A percentile compares a stretch with the other conserved stretches of the same genome.
Evolutionary conservation across 352 stramenopile species (phyloP).

Genomic region (Thalassiosira hispida): DNA sequence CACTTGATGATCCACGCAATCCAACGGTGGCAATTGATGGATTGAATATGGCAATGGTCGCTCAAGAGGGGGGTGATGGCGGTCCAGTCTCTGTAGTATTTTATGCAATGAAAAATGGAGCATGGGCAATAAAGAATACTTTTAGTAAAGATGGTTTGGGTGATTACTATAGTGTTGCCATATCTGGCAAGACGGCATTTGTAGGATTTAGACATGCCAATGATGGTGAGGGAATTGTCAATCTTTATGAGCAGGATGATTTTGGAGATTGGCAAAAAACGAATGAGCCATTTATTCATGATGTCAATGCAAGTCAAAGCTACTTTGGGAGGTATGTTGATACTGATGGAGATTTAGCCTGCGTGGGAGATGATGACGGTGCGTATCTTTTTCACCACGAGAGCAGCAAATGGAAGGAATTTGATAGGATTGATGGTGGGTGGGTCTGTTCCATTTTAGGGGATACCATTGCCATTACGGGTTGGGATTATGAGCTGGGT

Average conservation of each 20-base stretch:
- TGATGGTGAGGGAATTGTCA: neutral
- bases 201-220: conserved; percentile 1
- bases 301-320: neutral
- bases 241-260: conserved; percentile 11
- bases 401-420: conserved; percentile 2
- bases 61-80: neutral
- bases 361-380: neutral
- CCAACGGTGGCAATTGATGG: neutral
- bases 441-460: neutral
- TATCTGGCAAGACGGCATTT: conserved; percentile 12
- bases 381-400: neutral
- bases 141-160: neutral
- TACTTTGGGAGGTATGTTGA: neutral
- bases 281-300: neutral
- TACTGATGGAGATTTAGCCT: conserved; percentile 23
- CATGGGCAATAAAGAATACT: neutral
- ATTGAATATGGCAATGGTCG: neutral
- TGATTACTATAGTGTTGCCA: neutral
- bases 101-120: neutral
- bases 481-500: neutral
- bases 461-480: conserved; percentile 17
- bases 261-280: neutral
- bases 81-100: neutral
- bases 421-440: neutral
- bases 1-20: neutral